Evolutionary conservation across 1,284 basidiomycete species (phyloP), one percentile per base, ranked within the genome.

Genomic region (Ustilago cynodontis): DNA sequence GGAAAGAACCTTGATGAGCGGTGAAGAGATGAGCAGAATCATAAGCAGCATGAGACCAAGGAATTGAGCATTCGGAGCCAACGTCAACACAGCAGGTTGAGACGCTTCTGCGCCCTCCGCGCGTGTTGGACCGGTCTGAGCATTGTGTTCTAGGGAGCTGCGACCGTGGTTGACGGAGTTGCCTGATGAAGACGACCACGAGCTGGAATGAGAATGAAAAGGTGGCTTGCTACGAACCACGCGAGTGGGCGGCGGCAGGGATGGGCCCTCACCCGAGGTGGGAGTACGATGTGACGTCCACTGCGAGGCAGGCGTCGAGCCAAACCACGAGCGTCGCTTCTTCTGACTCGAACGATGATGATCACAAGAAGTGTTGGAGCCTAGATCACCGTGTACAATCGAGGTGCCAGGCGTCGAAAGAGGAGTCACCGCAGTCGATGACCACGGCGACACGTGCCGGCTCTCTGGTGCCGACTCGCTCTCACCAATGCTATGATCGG

Each of bases 1-100:
- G n/a, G 73, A 76, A n/a, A 76, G 58, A 18, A 76, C 26, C 55
- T 76, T 76, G 58, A 76, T 76, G 31, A 76, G 65, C 0, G 73
- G 68, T 6, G 73, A 76, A 18, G 73, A 76, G 54, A 76, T 66
- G 50, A 76, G 65, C 29, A 76, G 31, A 14, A 76, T 66, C 64
- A 76, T 51, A 26, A 76, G 60, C 43, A 76, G 65, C 60, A 75
- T 59, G 33, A 76, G 45, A 3, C 60, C 68, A 35, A 67, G 50
- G 47, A 67, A 76, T 13, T 76, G 68, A 6, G 68, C 68, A 26
- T 76, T 76, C 3, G 73, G 73, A 1, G 49, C 52, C 16, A 71
- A 18, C 24, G 65, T 37, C 33, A 37, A 24, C 11, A 37, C 43
- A 22, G 26, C 28, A 26, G 11, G 24, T 2, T 47, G 47, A 14